These are phyloP conservation scores for Ophiostoma tasmaniense DNA, from an alignment of 2,329 filamentous ascomycete genomes.

Conservation along the genomic window DNA sequence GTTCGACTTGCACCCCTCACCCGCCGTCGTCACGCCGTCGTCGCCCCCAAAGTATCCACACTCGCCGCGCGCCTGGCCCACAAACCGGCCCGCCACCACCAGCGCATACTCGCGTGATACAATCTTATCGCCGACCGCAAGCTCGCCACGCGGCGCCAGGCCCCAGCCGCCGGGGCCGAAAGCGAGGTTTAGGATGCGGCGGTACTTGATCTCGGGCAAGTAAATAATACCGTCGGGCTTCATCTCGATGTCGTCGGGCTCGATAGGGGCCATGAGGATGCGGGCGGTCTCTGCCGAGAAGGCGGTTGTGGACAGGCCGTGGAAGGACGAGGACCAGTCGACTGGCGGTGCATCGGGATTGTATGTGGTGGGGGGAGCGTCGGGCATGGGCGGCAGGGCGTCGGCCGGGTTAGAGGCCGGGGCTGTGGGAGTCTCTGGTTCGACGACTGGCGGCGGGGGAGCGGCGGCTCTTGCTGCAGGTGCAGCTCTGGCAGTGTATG, in stretches of 20 bases:
- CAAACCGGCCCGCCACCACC: constrained; percentile 80
- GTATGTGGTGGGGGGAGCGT: background rate
- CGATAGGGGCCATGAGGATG: constrained; percentile 59
- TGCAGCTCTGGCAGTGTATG: background rate
- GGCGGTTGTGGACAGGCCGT: constrained; percentile 62
- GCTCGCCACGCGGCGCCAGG: constrained; percentile 76
- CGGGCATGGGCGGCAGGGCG: background rate
- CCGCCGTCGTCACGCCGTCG: constrained; percentile 85
- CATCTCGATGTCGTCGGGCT: constrained; percentile 76
- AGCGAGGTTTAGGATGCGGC: constrained; percentile 76
- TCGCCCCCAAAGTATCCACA: constrained; percentile 83
- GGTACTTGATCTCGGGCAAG: constrained; percentile 95
- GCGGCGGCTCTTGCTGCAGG: background rate
- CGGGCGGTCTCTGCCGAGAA: constrained; percentile 63
- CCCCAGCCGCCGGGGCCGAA: constrained; percentile 97
- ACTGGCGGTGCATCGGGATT: constrained; percentile 25
- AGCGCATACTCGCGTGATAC: constrained; percentile 90
- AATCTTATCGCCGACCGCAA: constrained; percentile 71
- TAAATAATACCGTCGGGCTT: constrained; percentile 97
- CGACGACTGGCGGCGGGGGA: background rate
- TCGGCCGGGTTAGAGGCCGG: background rate
- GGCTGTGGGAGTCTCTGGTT: background rate
- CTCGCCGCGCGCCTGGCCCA: constrained; percentile 87
- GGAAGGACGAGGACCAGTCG: constrained; percentile 79
- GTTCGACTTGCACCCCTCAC: constrained; percentile 96